A percentile compares a stretch with the other conserved stretches of the same genome.
phyloP scores from a whole-genome alignment of 31 red algal species.

The Bonnemaisonia californica region DNA sequence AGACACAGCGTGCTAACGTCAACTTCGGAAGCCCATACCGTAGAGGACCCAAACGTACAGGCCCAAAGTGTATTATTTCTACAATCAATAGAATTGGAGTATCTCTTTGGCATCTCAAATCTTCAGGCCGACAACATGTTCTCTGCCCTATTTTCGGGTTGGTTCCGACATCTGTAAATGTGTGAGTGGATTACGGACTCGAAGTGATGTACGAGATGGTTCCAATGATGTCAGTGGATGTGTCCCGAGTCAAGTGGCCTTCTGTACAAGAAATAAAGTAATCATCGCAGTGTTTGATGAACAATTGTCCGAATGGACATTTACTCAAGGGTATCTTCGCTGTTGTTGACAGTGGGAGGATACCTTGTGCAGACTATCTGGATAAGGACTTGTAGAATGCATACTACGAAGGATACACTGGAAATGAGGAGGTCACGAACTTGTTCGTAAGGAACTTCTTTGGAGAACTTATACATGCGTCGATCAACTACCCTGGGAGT shows the following conservation, averaged over 20 bases:
- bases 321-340: not conserved
- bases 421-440: no score
- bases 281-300: not conserved
- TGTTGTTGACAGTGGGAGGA: not conserved
- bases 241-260: constrained; percentile 12
- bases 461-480: no score
- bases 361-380: not conserved
- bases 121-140: not conserved
- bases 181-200: constrained; percentile 18
- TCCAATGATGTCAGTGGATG: no score
- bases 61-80: not conserved
- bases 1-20: not conserved
- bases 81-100: constrained; percentile 26
- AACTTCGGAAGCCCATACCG: not conserved
- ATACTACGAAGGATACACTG: no score
- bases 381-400: no score
- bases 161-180: constrained; percentile 1
- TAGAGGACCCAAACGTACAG: not conserved
- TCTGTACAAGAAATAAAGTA: constrained; percentile 6
- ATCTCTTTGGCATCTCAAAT: constrained; percentile 31
- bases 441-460: no score
- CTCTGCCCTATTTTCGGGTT: constrained; percentile 43
- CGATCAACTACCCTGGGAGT: no score
- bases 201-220: not conserved
- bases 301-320: not conserved